phyloP scores from a whole-genome alignment of 2,329 filamentous ascomycete genomes.

The Phyllosticta capitalensis region DNA sequence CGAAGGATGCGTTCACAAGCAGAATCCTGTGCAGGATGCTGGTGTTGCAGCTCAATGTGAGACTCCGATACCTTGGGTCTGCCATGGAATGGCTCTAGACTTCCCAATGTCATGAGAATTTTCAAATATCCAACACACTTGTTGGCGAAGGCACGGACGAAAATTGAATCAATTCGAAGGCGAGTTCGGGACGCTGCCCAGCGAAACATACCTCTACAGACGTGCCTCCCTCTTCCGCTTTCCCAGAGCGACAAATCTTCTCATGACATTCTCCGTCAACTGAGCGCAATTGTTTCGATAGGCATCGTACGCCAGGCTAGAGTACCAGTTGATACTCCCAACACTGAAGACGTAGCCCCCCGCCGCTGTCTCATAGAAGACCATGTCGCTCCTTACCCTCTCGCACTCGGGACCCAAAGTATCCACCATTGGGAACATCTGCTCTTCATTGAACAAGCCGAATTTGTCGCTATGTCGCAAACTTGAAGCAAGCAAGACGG shows the following conservation, averaged over 20 bases:
- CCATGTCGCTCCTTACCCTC: constrained; percentile 14
- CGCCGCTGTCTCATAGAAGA: constrained; percentile 12
- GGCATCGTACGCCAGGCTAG: constrained; percentile 12
- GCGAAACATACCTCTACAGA: background rate
- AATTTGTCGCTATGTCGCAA: constrained; percentile 13
- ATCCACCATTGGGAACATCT: constrained; percentile 13
- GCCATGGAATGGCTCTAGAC: too few species aligned
- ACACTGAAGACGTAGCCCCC: constrained; percentile 13
- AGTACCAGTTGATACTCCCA: constrained; percentile 14
- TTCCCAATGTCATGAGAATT: too few species aligned
- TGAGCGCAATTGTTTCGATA: constrained; percentile 13
- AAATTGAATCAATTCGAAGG: too few species aligned
- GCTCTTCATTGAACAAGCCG: constrained; percentile 15
- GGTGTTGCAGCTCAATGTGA: too few species aligned
- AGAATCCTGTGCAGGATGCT: background rate
- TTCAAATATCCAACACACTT: too few species aligned
- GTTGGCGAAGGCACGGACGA: too few species aligned
- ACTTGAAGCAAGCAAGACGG: constrained; percentile 20
- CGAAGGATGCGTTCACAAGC: background rate
- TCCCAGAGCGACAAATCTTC: constrained; percentile 6
- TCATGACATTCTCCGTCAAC: constrained; percentile 12
- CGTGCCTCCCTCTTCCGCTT: background rate
- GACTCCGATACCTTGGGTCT: too few species aligned
- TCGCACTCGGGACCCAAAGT: constrained; percentile 12
- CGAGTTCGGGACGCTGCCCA: too few species aligned